phyloP scores from a whole-genome alignment of 129 eudicot species.

The Chrysanthemum lavandulifolium region DNA sequence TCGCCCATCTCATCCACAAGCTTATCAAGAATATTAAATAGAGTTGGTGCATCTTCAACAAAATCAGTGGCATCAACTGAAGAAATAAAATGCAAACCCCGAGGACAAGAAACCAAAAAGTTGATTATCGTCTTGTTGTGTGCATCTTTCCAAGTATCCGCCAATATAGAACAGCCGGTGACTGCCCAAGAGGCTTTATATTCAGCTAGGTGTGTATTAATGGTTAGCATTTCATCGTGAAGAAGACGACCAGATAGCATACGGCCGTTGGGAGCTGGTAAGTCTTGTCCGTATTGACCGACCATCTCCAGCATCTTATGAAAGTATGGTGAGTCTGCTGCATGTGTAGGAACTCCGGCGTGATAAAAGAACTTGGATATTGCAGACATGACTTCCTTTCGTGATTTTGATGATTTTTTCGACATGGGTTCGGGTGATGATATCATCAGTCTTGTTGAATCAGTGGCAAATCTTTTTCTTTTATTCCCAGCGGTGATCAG shows the following conservation, averaged over 20 bases:
- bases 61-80: slow-evolving; percentile 75
- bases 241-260: slow-evolving; percentile 65
- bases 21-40: slow-evolving; percentile 70
- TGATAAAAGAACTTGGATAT: slow-evolving; percentile 85
- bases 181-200: slow-evolving; percentile 85
- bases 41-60: slow-evolving; percentile 55
- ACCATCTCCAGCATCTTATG: slow-evolving; percentile 93
- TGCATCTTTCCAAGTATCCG: slow-evolving; percentile 85
- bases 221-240: slow-evolving; percentile 64
- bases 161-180: slow-evolving; percentile 94
- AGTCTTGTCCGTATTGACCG: slow-evolving; percentile 72
- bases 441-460: slow-evolving; percentile 42
- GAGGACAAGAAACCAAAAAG: slow-evolving; percentile 89
- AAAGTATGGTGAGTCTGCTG: slow-evolving; percentile 84
- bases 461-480: slow-evolving; percentile 45
- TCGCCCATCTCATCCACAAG: slow-evolving; percentile 93
- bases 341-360: slow-evolving; percentile 82
- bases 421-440: slow-evolving; percentile 42
- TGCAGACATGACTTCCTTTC: slow-evolving; percentile 81
- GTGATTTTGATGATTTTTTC: slow-evolving; percentile 43
- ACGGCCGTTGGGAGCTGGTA: slow-evolving; percentile 58
- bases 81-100: slow-evolving; percentile 80
- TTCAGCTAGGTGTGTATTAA: slow-evolving; percentile 66
- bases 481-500: slow-evolving; percentile 48
- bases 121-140: slow-evolving; percentile 65